Conservation (phyloP, 2,329 filamentous ascomycete genomes). For the Apiospora hydei region DNA sequence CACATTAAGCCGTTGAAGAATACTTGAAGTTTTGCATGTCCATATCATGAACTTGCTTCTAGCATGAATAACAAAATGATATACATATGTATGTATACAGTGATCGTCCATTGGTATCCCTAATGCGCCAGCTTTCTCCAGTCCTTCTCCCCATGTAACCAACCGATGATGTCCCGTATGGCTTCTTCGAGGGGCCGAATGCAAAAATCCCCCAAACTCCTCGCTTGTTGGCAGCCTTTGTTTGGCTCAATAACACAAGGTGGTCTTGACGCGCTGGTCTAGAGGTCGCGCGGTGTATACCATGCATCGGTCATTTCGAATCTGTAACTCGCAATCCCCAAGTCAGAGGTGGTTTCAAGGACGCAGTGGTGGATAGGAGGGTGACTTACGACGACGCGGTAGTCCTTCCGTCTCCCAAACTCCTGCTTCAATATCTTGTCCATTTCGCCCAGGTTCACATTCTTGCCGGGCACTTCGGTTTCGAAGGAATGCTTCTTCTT, state of each 20-base stretch:
- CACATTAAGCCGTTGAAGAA: no score
- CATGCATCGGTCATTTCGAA: not conserved
- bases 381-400: not conserved
- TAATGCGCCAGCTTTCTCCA: not conserved
- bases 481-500: not conserved
- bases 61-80: not conserved
- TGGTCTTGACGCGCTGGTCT: not conserved
- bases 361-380: not conserved
- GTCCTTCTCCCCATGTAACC: not conserved
- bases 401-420: not conserved
- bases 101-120: not conserved
- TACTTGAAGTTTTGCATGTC: not conserved
- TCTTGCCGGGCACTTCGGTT: not conserved
- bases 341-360: not conserved
- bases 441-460: conserved; percentile 1
- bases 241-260: not conserved
- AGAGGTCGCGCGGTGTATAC: not conserved
- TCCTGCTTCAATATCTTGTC: conserved; percentile 5
- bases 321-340: not conserved
- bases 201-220: not conserved
- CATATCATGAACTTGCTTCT: not conserved
- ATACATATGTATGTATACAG: not conserved
- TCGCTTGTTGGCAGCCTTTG: not conserved
- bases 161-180: not conserved
- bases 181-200: not conserved